A percentile compares a stretch with the other conserved stretches of the same genome.
phyloP scores from a whole-genome alignment of 176 grass and related monocot genomes.

The Calamus simplicifolius region DNA sequence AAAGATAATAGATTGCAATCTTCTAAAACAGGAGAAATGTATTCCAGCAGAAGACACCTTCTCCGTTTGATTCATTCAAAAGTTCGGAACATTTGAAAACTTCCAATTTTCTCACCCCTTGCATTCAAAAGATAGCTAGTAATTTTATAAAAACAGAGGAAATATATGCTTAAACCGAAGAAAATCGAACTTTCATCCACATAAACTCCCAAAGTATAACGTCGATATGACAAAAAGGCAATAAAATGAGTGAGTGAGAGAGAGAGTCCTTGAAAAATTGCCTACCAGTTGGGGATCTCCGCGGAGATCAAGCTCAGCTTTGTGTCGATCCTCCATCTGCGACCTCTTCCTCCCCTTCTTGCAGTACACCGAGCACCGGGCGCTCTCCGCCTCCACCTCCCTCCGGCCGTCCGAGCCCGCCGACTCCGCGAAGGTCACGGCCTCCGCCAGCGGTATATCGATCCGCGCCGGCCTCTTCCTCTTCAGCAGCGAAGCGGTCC shows the following conservation, averaged over 20 bases:
- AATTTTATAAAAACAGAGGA: too few species aligned
- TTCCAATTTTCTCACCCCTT: too few species aligned
- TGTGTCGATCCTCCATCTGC: conserved; percentile 90
- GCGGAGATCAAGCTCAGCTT: conserved; percentile 47
- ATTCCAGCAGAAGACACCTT: too few species aligned
- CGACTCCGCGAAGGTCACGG: conserved; percentile 18
- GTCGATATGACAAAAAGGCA: too few species aligned
- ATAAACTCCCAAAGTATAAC: too few species aligned
- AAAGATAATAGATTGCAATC: too few species aligned
- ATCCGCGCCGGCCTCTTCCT: conserved; percentile 71
- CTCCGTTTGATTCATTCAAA: too few species aligned
- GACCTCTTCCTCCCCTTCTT: conserved; percentile 69
- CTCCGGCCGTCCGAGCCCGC: conserved; percentile 44
- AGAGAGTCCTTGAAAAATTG: not conserved
- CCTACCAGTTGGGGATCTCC: conserved; percentile 69
- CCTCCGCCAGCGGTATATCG: conserved; percentile 38
- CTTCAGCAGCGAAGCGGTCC: conserved; percentile 43
- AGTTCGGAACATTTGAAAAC: too few species aligned
- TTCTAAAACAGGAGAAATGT: too few species aligned
- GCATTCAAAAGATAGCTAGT: too few species aligned
- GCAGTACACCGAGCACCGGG: conserved; percentile 71
- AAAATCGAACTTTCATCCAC: too few species aligned
- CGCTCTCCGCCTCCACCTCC: conserved; percentile 65
- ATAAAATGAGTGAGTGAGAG: not conserved
- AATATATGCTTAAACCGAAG: too few species aligned